Evolutionary conservation across 78 protist genomes (phyloP).

Genomic region (Anaeramoeba flamelloides): DNA sequence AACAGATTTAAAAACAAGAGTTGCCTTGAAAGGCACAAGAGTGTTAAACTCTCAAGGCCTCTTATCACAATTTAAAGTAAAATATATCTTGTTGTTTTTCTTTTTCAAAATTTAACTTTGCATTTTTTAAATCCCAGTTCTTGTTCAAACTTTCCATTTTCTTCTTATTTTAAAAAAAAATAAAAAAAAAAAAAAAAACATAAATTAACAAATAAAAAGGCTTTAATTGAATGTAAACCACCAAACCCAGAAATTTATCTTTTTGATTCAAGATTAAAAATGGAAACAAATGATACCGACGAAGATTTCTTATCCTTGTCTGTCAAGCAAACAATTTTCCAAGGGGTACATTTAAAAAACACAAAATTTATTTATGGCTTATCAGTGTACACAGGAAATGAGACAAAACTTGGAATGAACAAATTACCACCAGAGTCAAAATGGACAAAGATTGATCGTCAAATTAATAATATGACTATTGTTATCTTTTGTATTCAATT

Average conservation of each 20-base stretch:
- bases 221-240: constrained; percentile 29
- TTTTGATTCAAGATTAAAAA: constrained; percentile 31
- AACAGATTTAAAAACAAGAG: too few relatives aligned
- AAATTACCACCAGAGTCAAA: constrained; percentile 43
- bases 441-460: constrained; percentile 34
- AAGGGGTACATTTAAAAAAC: constrained; percentile 36
- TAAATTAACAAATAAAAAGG: too few relatives aligned
- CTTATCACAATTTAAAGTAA: too few relatives aligned
- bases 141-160: too few relatives aligned
- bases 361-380: constrained; percentile 32
- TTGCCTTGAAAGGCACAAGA: too few relatives aligned
- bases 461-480: constrained; percentile 30
- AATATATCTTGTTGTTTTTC: too few relatives aligned
- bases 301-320: constrained; percentile 6
- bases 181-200: too few relatives aligned
- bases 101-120: too few relatives aligned
- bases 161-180: too few relatives aligned
- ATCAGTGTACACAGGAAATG: constrained; percentile 53
- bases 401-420: constrained; percentile 54
- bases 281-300: constrained; percentile 3
- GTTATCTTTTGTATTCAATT: constrained; percentile 41
- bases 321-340: constrained; percentile 21
- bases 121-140: too few relatives aligned
- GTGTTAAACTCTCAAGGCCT: too few relatives aligned
- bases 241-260: constrained; percentile 47